Evolutionary conservation across 495 filamentous ascomycete genomes (phyloP), one percentile per base, ranked within the genome.

Genomic region (Polyplosphaeria fusca): DNA sequence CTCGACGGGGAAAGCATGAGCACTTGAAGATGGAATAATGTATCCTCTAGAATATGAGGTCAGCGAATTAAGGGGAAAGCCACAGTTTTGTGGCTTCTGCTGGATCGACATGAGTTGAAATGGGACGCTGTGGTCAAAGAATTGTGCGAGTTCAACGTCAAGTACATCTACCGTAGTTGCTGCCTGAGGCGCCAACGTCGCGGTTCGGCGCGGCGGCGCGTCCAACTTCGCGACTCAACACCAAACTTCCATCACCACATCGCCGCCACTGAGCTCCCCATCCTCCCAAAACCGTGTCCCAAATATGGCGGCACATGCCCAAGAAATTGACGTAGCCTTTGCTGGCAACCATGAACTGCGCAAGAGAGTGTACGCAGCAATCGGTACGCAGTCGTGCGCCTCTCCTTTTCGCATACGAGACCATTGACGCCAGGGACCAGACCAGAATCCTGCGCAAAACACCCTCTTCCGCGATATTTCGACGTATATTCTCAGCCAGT

Each of bases 391-490:
- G 27, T 22, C 24, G 16, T n/a, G 25, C 25, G 16, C 24, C 12
- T 22, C 16, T 43, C 18, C 37, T n/a, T 24, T 3, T 11, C 40
- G 13, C 13, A 24, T 19, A 27, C 44, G n/a, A 11, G 14, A 23
- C 13, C 11, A 9, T 14, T 41, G 20, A 11, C 7, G 19, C 7
- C 5, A 18, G 5, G 19, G 11, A 13, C 11, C 44, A 65, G 63
- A 58, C 47, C 52, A 66, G 43, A 44, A 66, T 44, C 63, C 63
- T n/a, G 39, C 54, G 11, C 62, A 61, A 18, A 55, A 25, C 24
- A 47, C 51, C 32, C 62, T 65, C 39, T 60, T 68, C 58, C 53
- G 47, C 49, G 65, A 68, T 41, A 65, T 68, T 24, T 65, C 65
- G 0, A 45, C 57, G 1, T 63, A 60, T 32, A 63, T 68, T 19